Percentiles rank a stretch among this genome's conserved stretches.
Conservation (phyloP, 768 basidiomycete species). For the Lenzites betulinus region DNA sequence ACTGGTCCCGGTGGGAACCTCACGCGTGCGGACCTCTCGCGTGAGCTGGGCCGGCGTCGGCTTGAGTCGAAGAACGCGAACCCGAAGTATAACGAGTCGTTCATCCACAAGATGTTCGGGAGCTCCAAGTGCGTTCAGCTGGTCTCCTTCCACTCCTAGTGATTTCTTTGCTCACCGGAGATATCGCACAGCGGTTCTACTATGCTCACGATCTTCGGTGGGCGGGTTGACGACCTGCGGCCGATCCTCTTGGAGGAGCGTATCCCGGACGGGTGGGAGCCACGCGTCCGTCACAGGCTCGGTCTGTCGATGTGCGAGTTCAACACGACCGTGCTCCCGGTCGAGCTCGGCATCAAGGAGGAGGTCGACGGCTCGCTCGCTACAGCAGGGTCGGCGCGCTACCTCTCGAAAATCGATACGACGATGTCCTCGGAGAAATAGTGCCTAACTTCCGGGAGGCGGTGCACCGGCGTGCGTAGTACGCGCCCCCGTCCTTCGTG, state of each 20-base stretch:
- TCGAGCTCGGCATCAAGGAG: conserved; percentile 36
- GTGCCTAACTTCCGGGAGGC: no score
- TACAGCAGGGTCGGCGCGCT: background rate
- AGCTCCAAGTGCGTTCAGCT: conserved; percentile 58
- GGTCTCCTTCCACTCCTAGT: background rate
- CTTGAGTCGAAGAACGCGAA: conserved; percentile 55
- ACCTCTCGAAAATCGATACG: no score
- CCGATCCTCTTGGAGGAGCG: conserved; percentile 67
- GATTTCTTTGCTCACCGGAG: background rate
- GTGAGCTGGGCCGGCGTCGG: conserved; percentile 59
- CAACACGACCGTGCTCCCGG: conserved; percentile 42
- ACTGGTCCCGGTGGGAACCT: conserved; percentile 54
- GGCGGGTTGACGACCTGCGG: conserved; percentile 55
- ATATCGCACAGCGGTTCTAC: conserved; percentile 50
- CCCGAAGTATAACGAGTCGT: conserved; percentile 52
- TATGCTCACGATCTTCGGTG: conserved; percentile 68
- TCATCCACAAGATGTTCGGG: conserved; percentile 61
- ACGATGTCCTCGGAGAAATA: no score
- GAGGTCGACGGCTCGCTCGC: conserved; percentile 24
- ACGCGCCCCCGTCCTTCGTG: no score
- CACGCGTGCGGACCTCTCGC: conserved; percentile 60
- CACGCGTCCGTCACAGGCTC: conserved; percentile 50
- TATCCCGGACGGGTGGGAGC: conserved; percentile 71
- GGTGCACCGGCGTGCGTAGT: no score
- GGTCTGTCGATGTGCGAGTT: conserved; percentile 63